Base-by-base conservation (phyloP, 345 rosid genomes). In the Viola odorata region DNA sequence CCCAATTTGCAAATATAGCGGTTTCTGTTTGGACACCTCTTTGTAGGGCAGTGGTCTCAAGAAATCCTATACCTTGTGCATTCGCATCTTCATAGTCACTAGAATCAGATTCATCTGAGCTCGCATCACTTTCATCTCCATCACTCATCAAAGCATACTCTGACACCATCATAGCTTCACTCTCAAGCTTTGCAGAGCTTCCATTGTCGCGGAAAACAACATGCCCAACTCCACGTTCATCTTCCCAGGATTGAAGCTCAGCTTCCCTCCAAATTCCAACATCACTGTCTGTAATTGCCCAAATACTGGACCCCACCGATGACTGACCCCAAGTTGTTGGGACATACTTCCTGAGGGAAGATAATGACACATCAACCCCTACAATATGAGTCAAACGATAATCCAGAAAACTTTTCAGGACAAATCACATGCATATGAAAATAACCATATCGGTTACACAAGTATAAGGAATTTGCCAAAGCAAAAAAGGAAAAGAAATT, bases 211-310 rank as follows among this genome's bases (percentile, higher is more conserved):
- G 70, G 66, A 89, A 92, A 71, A 87, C 85, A 66, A 92, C 91
- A 62, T 77, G 60, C 13, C 94, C 98, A 42, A 71, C 65, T 71
- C 70, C 64, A 37, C 49, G 62, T 64, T 83, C 81, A 74, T 84
- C 81, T 72, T 94, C 86, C 99, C 96, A 94, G 52, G 95, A 86
- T 72, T 82, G 90, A 65, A 92, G 96, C 68, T 94, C 97, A 63
- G 95, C 97, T 74, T 81, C 68, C 79, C 81, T 84, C 96, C 96
- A 94, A 51, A 84, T 63, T 52, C 88, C 81, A 32, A 48, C 64
- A 56, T 75, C 77, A 65, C 75, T 45, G 60, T 86, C 94, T 39
- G 89, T 65, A 58, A 69, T 65, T 58, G 98, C 98, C 89, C 78
- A 87, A 62, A 92, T 73, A n/a, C 70, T 78, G 68, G 99, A 82